These are phyloP conservation scores for Solanum sejunctum DNA, from an alignment of 257 asterid genomes.

Conservation along the genomic window DNA sequence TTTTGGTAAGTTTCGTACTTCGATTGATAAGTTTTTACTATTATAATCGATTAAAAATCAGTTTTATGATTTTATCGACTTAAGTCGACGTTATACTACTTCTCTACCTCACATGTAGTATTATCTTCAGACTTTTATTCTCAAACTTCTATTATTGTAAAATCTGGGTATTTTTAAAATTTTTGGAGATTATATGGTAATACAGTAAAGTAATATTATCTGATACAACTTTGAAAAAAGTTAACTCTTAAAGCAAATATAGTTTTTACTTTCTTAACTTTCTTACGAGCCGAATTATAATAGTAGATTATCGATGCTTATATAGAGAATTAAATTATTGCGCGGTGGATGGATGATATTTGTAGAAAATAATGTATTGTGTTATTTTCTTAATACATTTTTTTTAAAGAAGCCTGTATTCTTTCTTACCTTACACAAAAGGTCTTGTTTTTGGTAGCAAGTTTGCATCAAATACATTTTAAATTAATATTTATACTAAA, in stretches of 20 bases:
- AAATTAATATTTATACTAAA: not conserved
- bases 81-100: too few relatives aligned
- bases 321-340: too few relatives aligned
- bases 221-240: too few relatives aligned
- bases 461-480: not conserved
- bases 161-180: not conserved
- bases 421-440: not conserved
- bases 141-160: too few relatives aligned
- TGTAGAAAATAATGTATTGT: too few relatives aligned
- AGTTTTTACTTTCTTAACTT: not conserved
- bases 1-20: too few relatives aligned
- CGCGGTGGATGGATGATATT: not conserved
- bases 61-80: too few relatives aligned
- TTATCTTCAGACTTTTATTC: too few relatives aligned
- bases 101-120: too few relatives aligned
- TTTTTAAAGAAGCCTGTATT: not conserved
- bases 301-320: not conserved
- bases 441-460: not conserved
- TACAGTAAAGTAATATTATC: fast-evolving
- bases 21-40: too few relatives aligned
- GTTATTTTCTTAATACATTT: not conserved
- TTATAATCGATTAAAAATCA: not conserved
- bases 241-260: too few relatives aligned
- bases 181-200: not conserved
- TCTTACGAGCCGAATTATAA: not conserved